Base-by-base conservation (phyloP, 1,139 yeast genomes). In the Yamadazyma dushanensis region DNA sequence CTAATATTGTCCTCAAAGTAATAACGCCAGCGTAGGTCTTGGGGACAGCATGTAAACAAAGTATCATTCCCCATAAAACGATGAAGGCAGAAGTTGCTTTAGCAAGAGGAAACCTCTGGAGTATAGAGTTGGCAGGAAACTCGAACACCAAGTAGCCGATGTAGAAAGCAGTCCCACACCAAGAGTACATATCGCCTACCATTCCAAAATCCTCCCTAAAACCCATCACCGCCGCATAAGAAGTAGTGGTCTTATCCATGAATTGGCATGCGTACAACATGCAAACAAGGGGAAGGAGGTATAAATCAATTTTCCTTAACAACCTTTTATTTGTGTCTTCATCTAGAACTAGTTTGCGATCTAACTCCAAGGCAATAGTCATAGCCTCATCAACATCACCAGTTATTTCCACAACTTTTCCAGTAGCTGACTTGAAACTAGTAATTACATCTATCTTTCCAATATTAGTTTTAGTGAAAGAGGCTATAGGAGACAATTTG, bases 151-250 rank as follows among this genome's bases (percentile, higher is more conserved):
- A 51, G 39, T 73, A 73, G 6, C 79, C 80, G 22, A 76, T 50
- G 49, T 76, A 76, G 43, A 76, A 76, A 1, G 78, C 65, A 8
- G 78, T 61, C 26, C 78, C 80, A 9, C 65, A 63, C 80, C 80
- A 76, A 2, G 78, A 62, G 49, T 76, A 77, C 56, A 61, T 65
- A 33, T 61, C 53, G 20, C 78, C 77, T 13, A 46, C 48, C 80
- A 78, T 73, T 5, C 66, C 43, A 40, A 73, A 58, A 38, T 70
- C 76, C 1, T 48, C 50, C 39, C 69, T 54, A 26, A 80, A 62
- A 2, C 84, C 85, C 63, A 79, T 65, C 32, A 81, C 70, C 1
- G 85, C 71, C 4, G 85, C 84, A 78, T 53, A 37, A 2, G 40
- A 24, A 16, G 37, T 20, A 15, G 29, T 27, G 16, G 31, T 35